Evolutionary conservation across 164 flowering plant genomes (phyloP), one percentile per base, ranked within the genome.

Genomic region (Magnolia kwangsiensis): DNA sequence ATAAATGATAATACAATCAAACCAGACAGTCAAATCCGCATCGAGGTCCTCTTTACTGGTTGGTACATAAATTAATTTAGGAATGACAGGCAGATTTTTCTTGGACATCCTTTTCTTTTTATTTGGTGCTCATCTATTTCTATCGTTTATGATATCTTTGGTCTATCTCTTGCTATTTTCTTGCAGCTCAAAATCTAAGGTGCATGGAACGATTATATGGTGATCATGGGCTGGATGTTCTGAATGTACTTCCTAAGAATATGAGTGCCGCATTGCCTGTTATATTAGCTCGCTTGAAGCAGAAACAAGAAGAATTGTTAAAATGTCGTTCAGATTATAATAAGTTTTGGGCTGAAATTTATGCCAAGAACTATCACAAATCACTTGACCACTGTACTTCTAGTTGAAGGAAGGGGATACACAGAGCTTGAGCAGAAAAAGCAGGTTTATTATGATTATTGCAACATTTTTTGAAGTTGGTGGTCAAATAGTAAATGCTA

Each of bases 381-480:
- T 94, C 99, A n/a, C 95, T 94, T 75, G 99, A 96, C 80, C 97
- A 94, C 72, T 92, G 97, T 19, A 94, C 83, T 94, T 94, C 86
- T 92, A 96, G 81, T 96, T 96, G 81, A 96, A 96, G 90, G 98
- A 96, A 82, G 98, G 94, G 78, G 99, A 96, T 76, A 81, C 96
- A 67, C 94, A 96, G 89, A 94, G 91, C 85, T 88, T 90, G 88
- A 90, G 97, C 82, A 82, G 92, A 61, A 96, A 96, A 92, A 93
- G 98, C 92, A 86, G 68, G 74, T 61, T 67, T 69, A 69, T 45
- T 71, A 23, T 66, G 27, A 50, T 29, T 19, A 50, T 70, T 8
- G 29, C 50, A 8, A 50, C 45, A 63, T 16, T 20, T 37, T 37
- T 50, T 69, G 31, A 64, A 68, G 11, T 19, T 68, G 29, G 19